A percentile compares a stretch with the other conserved stretches of the same genome.
Conservation (phyloP, 352 stramenopile genomes). For the Phytopythium ostracodes region DNA sequence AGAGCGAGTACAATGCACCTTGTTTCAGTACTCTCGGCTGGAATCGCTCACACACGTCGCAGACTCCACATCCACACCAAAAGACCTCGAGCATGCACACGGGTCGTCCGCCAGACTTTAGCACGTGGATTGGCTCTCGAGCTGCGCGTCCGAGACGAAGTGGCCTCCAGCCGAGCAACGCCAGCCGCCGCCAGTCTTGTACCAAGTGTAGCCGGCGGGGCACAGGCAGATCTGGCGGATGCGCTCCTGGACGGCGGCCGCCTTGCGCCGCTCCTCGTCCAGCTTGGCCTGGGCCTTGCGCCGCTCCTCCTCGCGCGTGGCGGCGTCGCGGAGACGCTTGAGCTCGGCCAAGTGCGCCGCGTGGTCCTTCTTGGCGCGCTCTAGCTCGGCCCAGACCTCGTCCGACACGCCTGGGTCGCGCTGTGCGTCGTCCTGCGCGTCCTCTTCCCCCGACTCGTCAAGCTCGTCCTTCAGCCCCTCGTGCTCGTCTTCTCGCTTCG, state of each 20-base stretch:
- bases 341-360: conserved; percentile 30
- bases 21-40: too few species aligned
- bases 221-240: conserved; percentile 64
- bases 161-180: conserved; percentile 76
- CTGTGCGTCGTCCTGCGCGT: conserved; percentile 11
- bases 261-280: conserved; percentile 32
- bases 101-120: conserved; percentile 7
- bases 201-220: conserved; percentile 64
- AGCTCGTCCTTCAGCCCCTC: conserved; percentile 20
- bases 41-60: not conserved
- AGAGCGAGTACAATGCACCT: too few species aligned
- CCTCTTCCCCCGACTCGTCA: conserved; percentile 12
- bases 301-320: conserved; percentile 15
- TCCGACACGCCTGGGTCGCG: conserved; percentile 61
- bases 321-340: conserved; percentile 13
- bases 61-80: not conserved
- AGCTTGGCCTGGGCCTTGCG: conserved; percentile 23
- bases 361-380: conserved; percentile 54
- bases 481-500: conserved; percentile 10
- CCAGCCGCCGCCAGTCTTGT: conserved; percentile 55
- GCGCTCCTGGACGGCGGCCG: conserved; percentile 44
- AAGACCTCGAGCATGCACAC: not conserved
- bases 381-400: conserved; percentile 60
- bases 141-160: conserved; percentile 61
- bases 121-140: conserved; percentile 52